Base-by-base conservation (phyloP, 768 basidiomycete species). In the Suillus spraguei region DNA sequence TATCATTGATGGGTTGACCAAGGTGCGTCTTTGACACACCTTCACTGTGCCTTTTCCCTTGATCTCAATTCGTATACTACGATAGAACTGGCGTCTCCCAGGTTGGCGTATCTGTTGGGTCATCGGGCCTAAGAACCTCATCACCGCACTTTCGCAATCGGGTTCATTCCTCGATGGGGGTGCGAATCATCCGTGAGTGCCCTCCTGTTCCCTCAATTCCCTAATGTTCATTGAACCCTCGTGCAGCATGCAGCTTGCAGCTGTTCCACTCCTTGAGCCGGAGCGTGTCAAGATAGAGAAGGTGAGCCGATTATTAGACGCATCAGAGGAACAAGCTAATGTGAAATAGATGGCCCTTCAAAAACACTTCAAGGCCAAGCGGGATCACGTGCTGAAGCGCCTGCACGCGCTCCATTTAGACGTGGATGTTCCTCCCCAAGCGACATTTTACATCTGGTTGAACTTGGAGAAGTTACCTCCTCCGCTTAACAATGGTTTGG, bases 101-200 rank as follows among this genome's bases (percentile, higher is more conserved):
- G 96, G 96, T 41, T 98, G 94, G 94, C 85, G 96, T 67, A 81
- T 95, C 46, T 96, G 94, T 78, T 94, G 92, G 95, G 94, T 97
- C 38, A 73, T 97, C 24, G 95, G 94, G 0, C 96, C 95, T 17
- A 94, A 91, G 78, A 91, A 92, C 73, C 73, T 97, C 52, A 82
- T 97, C 67, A 88, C 89, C 9, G 95, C 95, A 1, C 85, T 98
- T 47, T 93, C 92, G n/a, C 96, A 98, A 72, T 91, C 91, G 28
- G 92, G 90, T 3, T 94, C 92, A 10, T 97, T 95, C 87, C 79
- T 98, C 62, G 96, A 98, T 69, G 96, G 96, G 20, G 96, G 96
- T 62, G 94, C 94, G 4, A 95, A 94, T 71, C 95, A 96, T 74
- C 92, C 94, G 89, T 94, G 74, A 72, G 90, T 77, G 41, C 39